phyloP scores from a whole-genome alignment of 2,329 filamentous ascomycete species.

The Ceratocystis colombiana region DNA sequence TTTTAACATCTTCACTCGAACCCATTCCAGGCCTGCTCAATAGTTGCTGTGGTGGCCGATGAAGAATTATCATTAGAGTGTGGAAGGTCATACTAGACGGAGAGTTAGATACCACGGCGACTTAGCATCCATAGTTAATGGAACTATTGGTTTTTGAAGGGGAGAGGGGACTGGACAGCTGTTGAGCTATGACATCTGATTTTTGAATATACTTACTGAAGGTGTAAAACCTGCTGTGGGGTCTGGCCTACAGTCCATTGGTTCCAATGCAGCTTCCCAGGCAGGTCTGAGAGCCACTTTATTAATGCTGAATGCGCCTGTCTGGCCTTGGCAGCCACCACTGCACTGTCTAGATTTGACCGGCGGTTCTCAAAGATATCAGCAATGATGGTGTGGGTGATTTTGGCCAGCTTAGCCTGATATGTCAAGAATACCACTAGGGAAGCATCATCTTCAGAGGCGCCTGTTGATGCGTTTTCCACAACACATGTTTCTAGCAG shows the following conservation, averaged over 20 bases:
- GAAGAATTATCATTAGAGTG: conserved; percentile 43
- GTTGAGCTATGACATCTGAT: not conserved
- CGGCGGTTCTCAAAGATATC: conserved; percentile 42
- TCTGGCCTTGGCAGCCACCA: conserved; percentile 37
- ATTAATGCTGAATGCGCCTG: conserved; percentile 40
- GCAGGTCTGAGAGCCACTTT: conserved; percentile 40
- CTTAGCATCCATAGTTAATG: no score
- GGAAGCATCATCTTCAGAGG: conserved; percentile 39
- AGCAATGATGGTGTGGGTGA: conserved; percentile 41
- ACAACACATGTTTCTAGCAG: conserved; percentile 41
- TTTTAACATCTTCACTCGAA: conserved; percentile 39
- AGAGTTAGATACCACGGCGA: not conserved
- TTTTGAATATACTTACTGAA: conserved; percentile 31
- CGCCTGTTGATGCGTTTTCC: conserved; percentile 37
- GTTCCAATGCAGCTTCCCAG: conserved; percentile 42
- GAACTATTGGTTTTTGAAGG: not conserved
- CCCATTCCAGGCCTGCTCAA: conserved; percentile 35
- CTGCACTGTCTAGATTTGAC: conserved; percentile 35
- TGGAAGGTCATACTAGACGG: conserved; percentile 38
- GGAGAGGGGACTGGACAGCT: not conserved
- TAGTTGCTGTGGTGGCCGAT: conserved; percentile 39
- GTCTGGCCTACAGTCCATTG: conserved; percentile 42
- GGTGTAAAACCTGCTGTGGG: conserved; percentile 39
- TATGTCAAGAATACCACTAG: conserved; percentile 40
- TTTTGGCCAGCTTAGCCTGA: conserved; percentile 41